Evolutionary conservation across 306 rosid genomes (phyloP).

Genomic region (Pterocarpus macrocarpus): DNA sequence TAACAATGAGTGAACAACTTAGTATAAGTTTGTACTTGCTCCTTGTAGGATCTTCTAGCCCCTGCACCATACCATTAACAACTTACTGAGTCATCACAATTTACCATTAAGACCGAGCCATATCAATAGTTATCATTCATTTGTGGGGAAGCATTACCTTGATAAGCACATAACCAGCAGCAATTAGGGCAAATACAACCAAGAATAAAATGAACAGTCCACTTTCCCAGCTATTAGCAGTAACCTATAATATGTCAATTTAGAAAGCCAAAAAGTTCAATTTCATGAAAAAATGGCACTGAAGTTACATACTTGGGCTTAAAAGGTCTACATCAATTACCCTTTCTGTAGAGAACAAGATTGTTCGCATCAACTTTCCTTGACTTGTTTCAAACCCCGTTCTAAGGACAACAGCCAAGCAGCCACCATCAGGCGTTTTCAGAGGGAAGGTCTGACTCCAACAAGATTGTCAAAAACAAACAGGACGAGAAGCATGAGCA

Average conservation of each 20-base stretch:
- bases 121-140: constrained; percentile 35
- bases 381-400: constrained; percentile 99
- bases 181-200: constrained; percentile 94
- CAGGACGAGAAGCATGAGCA: constrained; percentile 42
- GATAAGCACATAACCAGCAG: constrained; percentile 94
- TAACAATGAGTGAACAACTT: constrained; percentile 97
- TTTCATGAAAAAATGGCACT: constrained; percentile 17
- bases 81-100: constrained; percentile 35
- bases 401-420: constrained; percentile 93
- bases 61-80: constrained; percentile 63
- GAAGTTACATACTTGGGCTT: constrained; percentile 21
- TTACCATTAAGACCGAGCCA: constrained; percentile 24
- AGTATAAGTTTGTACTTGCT: constrained; percentile 99
- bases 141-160: constrained; percentile 66
- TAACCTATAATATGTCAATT: constrained; percentile 64
- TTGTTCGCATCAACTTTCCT: constrained; percentile 99
- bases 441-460: constrained; percentile 82
- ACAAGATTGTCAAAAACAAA: constrained; percentile 41
- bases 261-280: constrained; percentile 34
- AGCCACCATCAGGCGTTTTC: constrained; percentile 97
- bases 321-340: constrained; percentile 58
- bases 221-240: constrained; percentile 99
- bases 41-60: constrained; percentile 96
- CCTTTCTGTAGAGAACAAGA: constrained; percentile 97
- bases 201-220: constrained; percentile 92